Evolutionary conservation across 805 yeast species (phyloP).

Genomic region (Ogataea nitratoaversa): DNA sequence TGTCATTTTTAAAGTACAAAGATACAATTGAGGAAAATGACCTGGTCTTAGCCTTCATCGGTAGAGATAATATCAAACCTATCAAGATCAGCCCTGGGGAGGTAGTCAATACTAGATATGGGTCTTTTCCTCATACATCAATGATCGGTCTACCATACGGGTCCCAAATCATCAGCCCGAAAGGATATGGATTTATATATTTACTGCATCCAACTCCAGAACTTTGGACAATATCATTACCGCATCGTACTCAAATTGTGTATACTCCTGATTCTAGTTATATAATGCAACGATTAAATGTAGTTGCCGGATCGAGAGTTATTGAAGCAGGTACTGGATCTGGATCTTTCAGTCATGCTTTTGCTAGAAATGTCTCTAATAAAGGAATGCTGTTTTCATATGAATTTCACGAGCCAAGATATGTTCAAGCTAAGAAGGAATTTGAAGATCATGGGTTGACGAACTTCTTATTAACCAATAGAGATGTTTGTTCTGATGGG

Average conservation of each 20-base stretch:
- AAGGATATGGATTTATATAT: conserved; percentile 82
- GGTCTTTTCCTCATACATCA: conserved; percentile 76
- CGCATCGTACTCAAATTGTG: conserved; percentile 97
- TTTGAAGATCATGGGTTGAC: conserved; percentile 66
- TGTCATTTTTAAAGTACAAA: conserved; percentile 44
- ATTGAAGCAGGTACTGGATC: conserved; percentile 99
- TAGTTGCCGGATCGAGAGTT: conserved; percentile 70
- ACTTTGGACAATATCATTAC: conserved; percentile 91
- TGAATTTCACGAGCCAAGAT: conserved; percentile 89
- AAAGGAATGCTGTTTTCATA: conserved; percentile 71
- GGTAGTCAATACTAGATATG: conserved; percentile 78
- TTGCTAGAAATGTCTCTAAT: conserved; percentile 69
- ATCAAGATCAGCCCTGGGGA: conserved; percentile 56
- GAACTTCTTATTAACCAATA: conserved; percentile 65
- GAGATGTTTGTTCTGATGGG: conserved; percentile 91
- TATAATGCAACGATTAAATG: conserved; percentile 75
- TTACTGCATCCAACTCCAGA: conserved; percentile 91
- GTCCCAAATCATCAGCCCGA: conserved; percentile 66
- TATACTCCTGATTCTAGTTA: conserved; percentile 94
- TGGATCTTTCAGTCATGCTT: conserved; percentile 90
- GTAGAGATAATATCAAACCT: conserved; percentile 77
- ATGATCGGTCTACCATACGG: conserved; percentile 86
- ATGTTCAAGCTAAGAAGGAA: conserved; percentile 71
- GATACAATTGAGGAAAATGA: conserved; percentile 80
- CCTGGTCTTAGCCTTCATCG: conserved; percentile 78